phyloP scores from a whole-genome alignment of 2,329 filamentous ascomycete species.

The Tothia fuscella region DNA sequence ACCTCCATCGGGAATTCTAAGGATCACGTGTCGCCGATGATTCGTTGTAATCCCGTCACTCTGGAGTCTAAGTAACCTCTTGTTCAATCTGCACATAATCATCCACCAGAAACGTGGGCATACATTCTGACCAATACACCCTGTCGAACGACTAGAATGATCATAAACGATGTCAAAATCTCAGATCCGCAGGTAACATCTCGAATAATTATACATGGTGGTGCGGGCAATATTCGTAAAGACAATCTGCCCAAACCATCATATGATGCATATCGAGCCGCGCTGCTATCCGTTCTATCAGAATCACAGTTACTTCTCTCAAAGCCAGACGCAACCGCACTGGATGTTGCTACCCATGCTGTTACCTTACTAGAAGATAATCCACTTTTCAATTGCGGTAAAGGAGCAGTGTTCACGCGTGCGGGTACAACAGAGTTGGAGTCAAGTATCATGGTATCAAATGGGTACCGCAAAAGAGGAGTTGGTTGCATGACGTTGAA shows the following conservation, averaged over 20 bases:
- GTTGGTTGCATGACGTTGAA: conserved; percentile 64
- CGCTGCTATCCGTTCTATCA: conserved; percentile 26
- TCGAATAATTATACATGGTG: conserved; percentile 38
- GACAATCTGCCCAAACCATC: conserved; percentile 24
- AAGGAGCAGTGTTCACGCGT: conserved; percentile 76
- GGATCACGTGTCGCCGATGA: too few relatives aligned
- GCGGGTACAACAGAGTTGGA: conserved; percentile 78
- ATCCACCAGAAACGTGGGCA: too few relatives aligned
- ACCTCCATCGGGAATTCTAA: too few relatives aligned
- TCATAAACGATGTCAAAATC: too few relatives aligned
- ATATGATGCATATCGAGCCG: conserved; percentile 26
- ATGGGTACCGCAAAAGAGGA: conserved; percentile 58
- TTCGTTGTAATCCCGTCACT: too few relatives aligned
- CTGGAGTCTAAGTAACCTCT: too few relatives aligned
- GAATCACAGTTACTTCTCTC: conserved; percentile 19
- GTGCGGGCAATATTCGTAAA: conserved; percentile 35
- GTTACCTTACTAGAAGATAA: conserved; percentile 68
- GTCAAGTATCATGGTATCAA: conserved; percentile 74
- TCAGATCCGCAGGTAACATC: conserved; percentile 15
- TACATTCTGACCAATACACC: too few relatives aligned
- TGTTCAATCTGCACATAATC: too few relatives aligned
- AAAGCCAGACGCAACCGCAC: conserved; percentile 40
- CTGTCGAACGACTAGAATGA: too few relatives aligned
- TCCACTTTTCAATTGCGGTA: conserved; percentile 71
- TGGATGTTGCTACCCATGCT: conserved; percentile 64